Percentiles rank a stretch among this genome's conserved stretches.
These are phyloP conservation scores for Candida incommunis DNA, from an alignment of 805 yeast genomes.

Conservation along the genomic window DNA sequence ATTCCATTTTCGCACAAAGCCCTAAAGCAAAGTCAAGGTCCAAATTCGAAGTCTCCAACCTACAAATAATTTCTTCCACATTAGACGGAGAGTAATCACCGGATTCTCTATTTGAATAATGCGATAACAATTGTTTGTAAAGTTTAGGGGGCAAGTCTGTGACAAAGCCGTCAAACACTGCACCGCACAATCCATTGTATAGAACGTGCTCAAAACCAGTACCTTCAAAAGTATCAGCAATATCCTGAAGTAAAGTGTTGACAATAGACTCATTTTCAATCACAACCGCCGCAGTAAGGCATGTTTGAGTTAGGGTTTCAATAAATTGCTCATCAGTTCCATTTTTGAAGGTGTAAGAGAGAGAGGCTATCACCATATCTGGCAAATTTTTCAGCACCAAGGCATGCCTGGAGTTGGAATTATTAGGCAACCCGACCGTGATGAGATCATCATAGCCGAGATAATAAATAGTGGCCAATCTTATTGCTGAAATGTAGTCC, in stretches of 20 bases:
- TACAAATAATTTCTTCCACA: conserved; percentile 57
- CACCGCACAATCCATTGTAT: conserved; percentile 38
- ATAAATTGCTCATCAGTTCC: conserved; percentile 17
- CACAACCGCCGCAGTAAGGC: conserved; percentile 29
- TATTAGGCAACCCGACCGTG: conserved; percentile 42
- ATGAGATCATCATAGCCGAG: conserved; percentile 34
- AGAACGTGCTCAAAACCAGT: conserved; percentile 26
- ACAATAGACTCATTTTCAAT: conserved; percentile 19
- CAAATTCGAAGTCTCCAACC: conserved; percentile 48
- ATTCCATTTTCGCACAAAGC: conserved; percentile 39
- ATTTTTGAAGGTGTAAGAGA: conserved; percentile 28
- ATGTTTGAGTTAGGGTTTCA: conserved; percentile 21
- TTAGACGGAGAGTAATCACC: conserved; percentile 28
- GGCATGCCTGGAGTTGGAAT: conserved; percentile 28
- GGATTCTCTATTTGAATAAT: conserved; percentile 20
- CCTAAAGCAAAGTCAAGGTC: conserved; percentile 67
- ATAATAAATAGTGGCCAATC: conserved; percentile 39
- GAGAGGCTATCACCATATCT: conserved; percentile 40
- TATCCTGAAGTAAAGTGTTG: conserved; percentile 26
- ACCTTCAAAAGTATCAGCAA: conserved; percentile 30
- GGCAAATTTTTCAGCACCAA: conserved; percentile 40
- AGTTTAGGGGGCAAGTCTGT: conserved; percentile 45
- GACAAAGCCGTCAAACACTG: conserved; percentile 34
- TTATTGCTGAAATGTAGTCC: conserved; percentile 42
- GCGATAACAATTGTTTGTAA: conserved; percentile 45